These are phyloP conservation scores for Aspergillus sp. DNA, from an alignment of 2,329 filamentous ascomycete species.

Conservation along the genomic window DNA sequence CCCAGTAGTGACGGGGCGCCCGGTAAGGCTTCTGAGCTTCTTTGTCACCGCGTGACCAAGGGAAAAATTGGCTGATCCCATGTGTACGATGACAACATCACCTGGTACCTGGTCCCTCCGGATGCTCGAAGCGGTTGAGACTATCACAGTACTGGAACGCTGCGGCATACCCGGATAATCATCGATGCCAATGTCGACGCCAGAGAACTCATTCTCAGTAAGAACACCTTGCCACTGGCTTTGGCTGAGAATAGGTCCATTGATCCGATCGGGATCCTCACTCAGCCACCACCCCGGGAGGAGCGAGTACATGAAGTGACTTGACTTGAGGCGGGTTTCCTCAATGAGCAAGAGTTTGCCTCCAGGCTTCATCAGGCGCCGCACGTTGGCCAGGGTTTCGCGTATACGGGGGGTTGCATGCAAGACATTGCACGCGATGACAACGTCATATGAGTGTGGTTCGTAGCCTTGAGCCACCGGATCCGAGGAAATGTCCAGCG, in stretches of 20 bases:
- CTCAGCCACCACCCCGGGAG: constrained; percentile 30
- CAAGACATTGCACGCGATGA: constrained; percentile 25
- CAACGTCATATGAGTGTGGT: constrained; percentile 20
- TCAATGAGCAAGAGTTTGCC: constrained; percentile 20
- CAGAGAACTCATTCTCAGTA: constrained; percentile 19
- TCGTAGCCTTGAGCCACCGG: constrained; percentile 19
- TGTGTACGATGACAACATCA: neutral
- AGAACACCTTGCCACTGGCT: constrained; percentile 17
- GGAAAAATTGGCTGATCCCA: no score
- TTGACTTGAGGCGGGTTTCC: neutral
- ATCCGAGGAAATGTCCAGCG: constrained; percentile 20
- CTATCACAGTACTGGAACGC: neutral
- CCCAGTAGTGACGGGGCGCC: neutral
- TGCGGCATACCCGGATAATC: neutral
- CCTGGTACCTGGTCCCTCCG: neutral
- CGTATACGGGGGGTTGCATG: constrained; percentile 21
- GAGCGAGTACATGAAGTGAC: constrained; percentile 1
- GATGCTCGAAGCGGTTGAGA: neutral
- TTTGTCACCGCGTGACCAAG: neutral
- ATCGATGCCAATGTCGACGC: constrained; percentile 12
- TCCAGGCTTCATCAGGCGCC: constrained; percentile 19
- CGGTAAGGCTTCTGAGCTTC: neutral
- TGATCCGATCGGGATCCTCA: constrained; percentile 11
- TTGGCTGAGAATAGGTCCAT: constrained; percentile 2
- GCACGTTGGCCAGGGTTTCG: constrained; percentile 19